Base-by-base conservation (phyloP, 495 filamentous ascomycete species). In the Neurospora pannonica region DNA sequence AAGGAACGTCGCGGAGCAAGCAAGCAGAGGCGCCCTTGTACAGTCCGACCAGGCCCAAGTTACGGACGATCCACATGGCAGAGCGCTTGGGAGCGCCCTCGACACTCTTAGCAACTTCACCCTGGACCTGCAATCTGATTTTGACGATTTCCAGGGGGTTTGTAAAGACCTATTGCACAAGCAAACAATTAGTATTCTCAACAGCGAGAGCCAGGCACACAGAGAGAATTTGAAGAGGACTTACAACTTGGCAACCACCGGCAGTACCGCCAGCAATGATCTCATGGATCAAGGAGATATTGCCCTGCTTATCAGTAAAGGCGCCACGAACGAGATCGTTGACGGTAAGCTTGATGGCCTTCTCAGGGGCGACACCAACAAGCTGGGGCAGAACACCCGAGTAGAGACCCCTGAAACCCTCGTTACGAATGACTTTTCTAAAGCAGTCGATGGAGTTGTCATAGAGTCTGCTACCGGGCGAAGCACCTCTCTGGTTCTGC, bases 111-210 rank as follows among this genome's bases (percentile, higher is more conserved):
- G 94, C 90, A 38, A 98, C 90, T 82, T 99, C 96, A 75, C 96
- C 96, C 86, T 99, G 96, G 10, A 98, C 94, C 83, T 99, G 96
- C 62, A 99, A 89, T 77, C 96, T 92, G 77, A 99, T 99, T 87
- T 99, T 99, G 82, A 99, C 96, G 79, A 99, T 99, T 83, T 99
- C 96, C 13, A 99, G 89, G 43, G 96, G 96, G 82, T 98, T 99
- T 77, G 95, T 97, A 84, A 97, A 97, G 74, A 97, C 89, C 93
- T 97, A 78, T 28, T 19, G 21, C 19, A 24, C 3, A 9, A 73
- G 54, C 42, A 73, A 28, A 67, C 40, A 75, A 73, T 77, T 67
- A 81, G 75, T 69, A 76, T 71, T 72, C 36, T 19, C n/a, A 17
- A 17, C 5, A 13, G 28, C 10, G 37, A 46, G 34, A n/a, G 10